Base-by-base conservation (phyloP, 805 yeast genomes). In the Vanderwaltozyma polyspora region DNA sequence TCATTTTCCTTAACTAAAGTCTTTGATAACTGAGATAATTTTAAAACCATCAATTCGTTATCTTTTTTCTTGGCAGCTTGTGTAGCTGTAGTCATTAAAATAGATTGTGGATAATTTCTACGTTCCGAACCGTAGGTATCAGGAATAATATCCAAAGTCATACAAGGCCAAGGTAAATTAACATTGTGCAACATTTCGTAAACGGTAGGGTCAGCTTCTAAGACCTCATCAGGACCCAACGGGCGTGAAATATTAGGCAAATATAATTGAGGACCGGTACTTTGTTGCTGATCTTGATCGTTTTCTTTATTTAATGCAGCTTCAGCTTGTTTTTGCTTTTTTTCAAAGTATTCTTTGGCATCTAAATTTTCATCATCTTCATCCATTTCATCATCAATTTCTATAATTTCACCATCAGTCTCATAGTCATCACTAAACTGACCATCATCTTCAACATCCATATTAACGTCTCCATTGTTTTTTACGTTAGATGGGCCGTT, bases 161-260 rank as follows among this genome's bases (percentile, higher is more conserved):
- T 63, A 62, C 96, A 86, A 10, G 98, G 97, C 97, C 97, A 91
- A 49, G 94, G 93, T 59, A 89, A 64, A 57, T 83, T 83, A 39
- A 89, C 84, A 49, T 82, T 83, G 59, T 91, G 98, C 38, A 91
- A 64, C 97, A 91, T 91, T 51, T 89, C 94, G 57, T 91, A 91
- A 3, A 89, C 95, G 6, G 86, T 67, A 29, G 95, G 95, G 62
- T 91, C 98, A 1, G 97, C 95, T 62, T 89, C 96, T 53, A 91
- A 68, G 10, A 81, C 93, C 64, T 91, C 97, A 62, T 85, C 94
- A 2, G 94, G 93, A 1, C 95, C 96, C 45, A 91, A 68, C 5
- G 95, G 95, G 49, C 74, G 76, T 19, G 91, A 79, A 60, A 76
- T 71, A 55, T 86, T 94, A 15, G 98, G 97, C 44, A 91, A 66